Evolutionary conservation across 139 green algal species (phyloP).

Genomic region (Tetradesmus obliquus): DNA sequence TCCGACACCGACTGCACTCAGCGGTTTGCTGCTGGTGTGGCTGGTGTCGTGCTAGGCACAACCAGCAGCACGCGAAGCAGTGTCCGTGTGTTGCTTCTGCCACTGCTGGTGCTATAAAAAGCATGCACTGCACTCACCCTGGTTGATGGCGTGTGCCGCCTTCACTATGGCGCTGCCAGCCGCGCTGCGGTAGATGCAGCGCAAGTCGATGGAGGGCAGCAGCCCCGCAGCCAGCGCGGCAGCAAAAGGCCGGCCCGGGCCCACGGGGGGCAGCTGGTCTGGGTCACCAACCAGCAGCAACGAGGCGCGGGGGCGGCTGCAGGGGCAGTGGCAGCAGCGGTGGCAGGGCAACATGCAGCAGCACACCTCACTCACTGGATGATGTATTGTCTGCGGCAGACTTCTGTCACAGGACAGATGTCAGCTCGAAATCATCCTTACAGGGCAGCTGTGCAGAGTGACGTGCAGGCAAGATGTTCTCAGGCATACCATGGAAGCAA

Average conservation of each 20-base stretch:
- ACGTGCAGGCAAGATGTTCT: too few relatives aligned
- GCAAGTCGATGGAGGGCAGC: constrained; percentile 74
- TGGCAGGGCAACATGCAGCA: background rate
- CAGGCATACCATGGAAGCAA: too few relatives aligned
- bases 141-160: constrained; percentile 69
- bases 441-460: background rate
- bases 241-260: constrained; percentile 71
- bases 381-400: too few relatives aligned
- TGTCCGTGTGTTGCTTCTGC: background rate
- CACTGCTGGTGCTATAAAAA: background rate
- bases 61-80: background rate
- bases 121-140: constrained; percentile 21
- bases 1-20: background rate
- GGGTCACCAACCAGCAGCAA: constrained; percentile 89
- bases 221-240: constrained; percentile 59
- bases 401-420: background rate
- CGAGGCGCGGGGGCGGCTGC: constrained; percentile 34
- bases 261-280: constrained; percentile 89
- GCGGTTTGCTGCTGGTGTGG: background rate
- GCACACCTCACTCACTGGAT: background rate
- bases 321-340: background rate
- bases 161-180: constrained; percentile 71
- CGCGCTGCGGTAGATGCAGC: constrained; percentile 77
- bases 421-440: too few relatives aligned
- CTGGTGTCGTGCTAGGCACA: background rate